Conservation (phyloP, 768 basidiomycete genomes). For the Kwoniella sp. region DNA sequence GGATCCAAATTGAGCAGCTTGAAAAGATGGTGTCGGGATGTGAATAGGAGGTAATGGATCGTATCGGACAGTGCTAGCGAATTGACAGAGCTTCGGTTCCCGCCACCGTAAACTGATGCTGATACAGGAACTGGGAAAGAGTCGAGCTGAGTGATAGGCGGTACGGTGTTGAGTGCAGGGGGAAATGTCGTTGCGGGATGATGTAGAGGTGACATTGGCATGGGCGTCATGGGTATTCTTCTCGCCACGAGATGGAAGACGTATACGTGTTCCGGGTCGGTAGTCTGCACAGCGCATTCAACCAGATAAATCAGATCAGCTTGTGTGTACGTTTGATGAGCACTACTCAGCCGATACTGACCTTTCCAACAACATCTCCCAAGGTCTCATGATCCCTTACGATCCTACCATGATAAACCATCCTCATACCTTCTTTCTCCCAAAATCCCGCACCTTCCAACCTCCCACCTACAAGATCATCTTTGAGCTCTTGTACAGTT, state of each 20-base stretch:
- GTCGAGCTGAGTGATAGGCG: slow-evolving; percentile 4
- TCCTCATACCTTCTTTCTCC: slow-evolving; percentile 46
- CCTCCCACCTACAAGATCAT: slow-evolving; percentile 29
- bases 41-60: slow-evolving; percentile 47
- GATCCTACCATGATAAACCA: slow-evolving; percentile 48
- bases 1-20: slow-evolving; percentile 23
- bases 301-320: not conserved
- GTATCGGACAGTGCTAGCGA: slow-evolving; percentile 33
- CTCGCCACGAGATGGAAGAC: slow-evolving; percentile 45
- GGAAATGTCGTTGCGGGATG: not conserved
- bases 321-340: not conserved
- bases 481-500: slow-evolving; percentile 33
- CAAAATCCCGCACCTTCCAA: slow-evolving; percentile 33
- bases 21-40: slow-evolving; percentile 42
- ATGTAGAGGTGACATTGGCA: slow-evolving; percentile 15
- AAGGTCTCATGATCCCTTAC: slow-evolving; percentile 42
- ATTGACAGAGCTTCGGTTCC: slow-evolving; percentile 13
- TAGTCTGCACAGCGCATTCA: slow-evolving; percentile 5
- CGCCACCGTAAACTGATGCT: not conserved
- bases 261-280: slow-evolving; percentile 27
- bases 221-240: slow-evolving; percentile 18
- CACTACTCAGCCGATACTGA: slow-evolving; percentile 22
- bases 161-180: slow-evolving; percentile 2
- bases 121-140: not conserved
- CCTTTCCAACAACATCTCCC: slow-evolving; percentile 40